phyloP scores from a whole-genome alignment of 139 green algal genomes.

The Auxenochlorella pyrenoidosa region DNA sequence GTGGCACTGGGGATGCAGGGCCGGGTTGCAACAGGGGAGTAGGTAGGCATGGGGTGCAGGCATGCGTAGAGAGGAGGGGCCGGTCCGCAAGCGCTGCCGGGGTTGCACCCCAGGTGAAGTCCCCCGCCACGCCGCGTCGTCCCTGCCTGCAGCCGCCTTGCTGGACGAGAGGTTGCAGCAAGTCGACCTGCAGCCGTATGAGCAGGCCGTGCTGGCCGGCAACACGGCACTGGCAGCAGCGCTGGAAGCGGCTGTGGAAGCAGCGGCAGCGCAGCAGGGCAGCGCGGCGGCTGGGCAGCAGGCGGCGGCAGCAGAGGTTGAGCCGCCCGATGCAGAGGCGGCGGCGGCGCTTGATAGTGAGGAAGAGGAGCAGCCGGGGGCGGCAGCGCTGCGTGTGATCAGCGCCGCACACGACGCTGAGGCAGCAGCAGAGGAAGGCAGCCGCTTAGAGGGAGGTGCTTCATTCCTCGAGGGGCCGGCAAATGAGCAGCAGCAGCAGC shows the following conservation, averaged over 20 bases:
- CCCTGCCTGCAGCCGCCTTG: not conserved
- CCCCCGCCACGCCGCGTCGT: too few relatives aligned
- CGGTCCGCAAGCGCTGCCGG: too few relatives aligned
- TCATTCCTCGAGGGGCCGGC: not conserved
- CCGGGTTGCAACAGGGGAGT: not conserved
- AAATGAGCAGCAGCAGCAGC: not conserved
- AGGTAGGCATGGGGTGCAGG: not conserved
- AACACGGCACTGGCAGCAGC: not conserved
- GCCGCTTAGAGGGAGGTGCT: not conserved
- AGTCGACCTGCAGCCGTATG: not conserved
- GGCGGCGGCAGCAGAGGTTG: not conserved
- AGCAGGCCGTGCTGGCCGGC: conserved; percentile 4
- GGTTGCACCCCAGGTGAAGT: too few relatives aligned
- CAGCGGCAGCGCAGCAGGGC: not conserved
- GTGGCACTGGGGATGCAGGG: not conserved
- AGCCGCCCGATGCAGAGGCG: not conserved
- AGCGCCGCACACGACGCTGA: not conserved
- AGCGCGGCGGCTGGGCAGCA: not conserved
- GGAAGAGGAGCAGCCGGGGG: not conserved
- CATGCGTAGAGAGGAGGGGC: too few relatives aligned
- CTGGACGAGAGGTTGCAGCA: not conserved
- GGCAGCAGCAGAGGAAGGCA: not conserved
- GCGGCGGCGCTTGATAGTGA: not conserved
- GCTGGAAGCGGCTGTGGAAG: not conserved
- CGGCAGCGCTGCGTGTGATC: not conserved